These are phyloP conservation scores for Sclerotinia minor DNA, from an alignment of 2,329 filamentous ascomycete species.

Conservation along the genomic window DNA sequence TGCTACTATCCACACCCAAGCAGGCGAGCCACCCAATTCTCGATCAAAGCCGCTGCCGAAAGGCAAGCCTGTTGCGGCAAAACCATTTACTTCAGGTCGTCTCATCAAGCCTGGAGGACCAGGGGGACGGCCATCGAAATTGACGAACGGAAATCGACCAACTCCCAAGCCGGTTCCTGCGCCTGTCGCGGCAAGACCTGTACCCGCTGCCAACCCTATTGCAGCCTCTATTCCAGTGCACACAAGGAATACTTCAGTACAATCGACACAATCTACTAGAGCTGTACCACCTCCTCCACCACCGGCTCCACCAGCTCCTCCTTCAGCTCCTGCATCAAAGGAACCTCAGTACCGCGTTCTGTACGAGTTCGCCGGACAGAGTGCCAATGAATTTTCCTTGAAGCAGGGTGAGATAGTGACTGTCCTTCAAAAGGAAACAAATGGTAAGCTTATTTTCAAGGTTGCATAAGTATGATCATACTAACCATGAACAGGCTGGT, in stretches of 20 bases:
- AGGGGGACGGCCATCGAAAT: conserved; percentile 73
- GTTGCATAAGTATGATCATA: conserved; percentile 7
- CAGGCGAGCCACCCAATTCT: conserved; percentile 80
- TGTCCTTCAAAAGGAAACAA: conserved; percentile 90
- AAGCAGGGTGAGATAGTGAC: conserved; percentile 78
- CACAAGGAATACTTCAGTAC: conserved; percentile 50
- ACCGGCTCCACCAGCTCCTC: conserved; percentile 65
- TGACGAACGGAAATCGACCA: conserved; percentile 48
- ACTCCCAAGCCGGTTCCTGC: conserved; percentile 41
- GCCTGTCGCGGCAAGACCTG: conserved; percentile 22
- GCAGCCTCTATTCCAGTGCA: conserved; percentile 51
- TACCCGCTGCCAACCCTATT: conserved; percentile 29
- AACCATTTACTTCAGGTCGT: conserved; percentile 91
- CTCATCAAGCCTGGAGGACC: conserved; percentile 90
- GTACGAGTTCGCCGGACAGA: conserved; percentile 87
- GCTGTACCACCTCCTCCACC: conserved; percentile 52
- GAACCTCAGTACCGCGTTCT: conserved; percentile 86
- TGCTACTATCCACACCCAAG: conserved; percentile 80
- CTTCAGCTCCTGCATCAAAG: conserved; percentile 61
- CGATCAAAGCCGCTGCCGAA: conserved; percentile 82
- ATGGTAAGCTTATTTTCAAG: conserved; percentile 62
- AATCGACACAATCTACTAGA: conserved; percentile 46
- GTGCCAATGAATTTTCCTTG: conserved; percentile 81
- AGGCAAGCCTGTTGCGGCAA: conserved; percentile 79
- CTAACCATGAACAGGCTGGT: conserved; percentile 73